Conservation (phyloP, 768 basidiomycete species). For the Serpula lacrymans region DNA sequence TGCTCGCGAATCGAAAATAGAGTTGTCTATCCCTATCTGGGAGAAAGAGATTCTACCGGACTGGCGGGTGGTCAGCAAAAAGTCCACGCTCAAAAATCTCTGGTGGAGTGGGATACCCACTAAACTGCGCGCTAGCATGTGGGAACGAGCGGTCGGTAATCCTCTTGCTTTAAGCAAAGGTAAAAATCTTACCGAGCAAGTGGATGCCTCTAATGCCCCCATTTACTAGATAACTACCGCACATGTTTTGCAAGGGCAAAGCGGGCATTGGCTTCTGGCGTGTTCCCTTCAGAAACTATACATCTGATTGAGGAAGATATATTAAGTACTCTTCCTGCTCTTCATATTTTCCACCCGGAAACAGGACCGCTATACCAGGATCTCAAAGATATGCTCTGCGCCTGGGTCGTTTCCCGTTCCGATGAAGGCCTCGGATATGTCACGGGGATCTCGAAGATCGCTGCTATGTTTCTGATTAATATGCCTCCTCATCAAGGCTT, state of each 20-base stretch:
- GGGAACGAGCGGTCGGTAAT: constrained; percentile 87
- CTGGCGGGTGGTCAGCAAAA: constrained; percentile 71
- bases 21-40: constrained; percentile 72
- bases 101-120: constrained; percentile 92
- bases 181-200: constrained; percentile 23
- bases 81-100: constrained; percentile 59
- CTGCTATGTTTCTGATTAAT: constrained; percentile 84
- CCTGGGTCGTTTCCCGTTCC: constrained; percentile 84
- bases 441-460: constrained; percentile 65
- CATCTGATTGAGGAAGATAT: constrained; percentile 74
- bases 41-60: constrained; percentile 78
- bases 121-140: constrained; percentile 73
- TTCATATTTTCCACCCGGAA: constrained; percentile 77
- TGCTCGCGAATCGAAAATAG: constrained; percentile 62
- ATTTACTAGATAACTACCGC: constrained; percentile 61
- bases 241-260: constrained; percentile 71
- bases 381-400: constrained; percentile 77
- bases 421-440: constrained; percentile 82
- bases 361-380: constrained; percentile 80
- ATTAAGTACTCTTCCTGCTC: constrained; percentile 61
- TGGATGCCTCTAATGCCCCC: background rate
- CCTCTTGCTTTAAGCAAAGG: constrained; percentile 80
- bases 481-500: constrained; percentile 76
- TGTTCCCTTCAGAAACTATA: constrained; percentile 64
- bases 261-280: constrained; percentile 58